Percentiles rank a stretch among this genome's conserved stretches.
phyloP scores from a whole-genome alignment of 75 land plant species.

The Chamaecyparis obtusa region DNA sequence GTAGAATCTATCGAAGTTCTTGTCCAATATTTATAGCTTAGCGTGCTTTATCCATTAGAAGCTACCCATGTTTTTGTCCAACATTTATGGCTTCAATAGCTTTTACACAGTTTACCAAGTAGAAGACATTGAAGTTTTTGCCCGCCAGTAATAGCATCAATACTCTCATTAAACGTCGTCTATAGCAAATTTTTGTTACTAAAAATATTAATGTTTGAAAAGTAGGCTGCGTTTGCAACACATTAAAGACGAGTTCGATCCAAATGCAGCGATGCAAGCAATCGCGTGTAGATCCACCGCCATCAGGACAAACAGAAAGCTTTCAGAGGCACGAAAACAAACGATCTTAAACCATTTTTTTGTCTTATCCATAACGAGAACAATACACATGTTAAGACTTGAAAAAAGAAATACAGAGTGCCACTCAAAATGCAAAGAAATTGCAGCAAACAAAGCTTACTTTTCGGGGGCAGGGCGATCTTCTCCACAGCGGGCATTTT shows the following conservation, averaged over 20 bases:
- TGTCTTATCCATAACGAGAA: background rate
- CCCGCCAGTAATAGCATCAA: background rate
- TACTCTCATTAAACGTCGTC: background rate
- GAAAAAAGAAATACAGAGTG: background rate
- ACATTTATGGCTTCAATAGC: background rate
- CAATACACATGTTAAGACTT: background rate
- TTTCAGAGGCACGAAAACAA: background rate
- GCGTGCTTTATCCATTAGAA: background rate
- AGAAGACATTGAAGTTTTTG: background rate
- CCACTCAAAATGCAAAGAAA: background rate
- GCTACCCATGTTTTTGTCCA: background rate
- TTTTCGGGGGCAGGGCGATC: constrained; percentile 41
- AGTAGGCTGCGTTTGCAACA: background rate
- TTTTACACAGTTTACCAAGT: background rate
- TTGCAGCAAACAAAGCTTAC: constrained; percentile 16
- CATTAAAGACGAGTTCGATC: background rate
- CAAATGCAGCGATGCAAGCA: background rate
- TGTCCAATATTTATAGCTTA: background rate
- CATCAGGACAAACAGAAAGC: background rate
- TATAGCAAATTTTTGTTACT: background rate
- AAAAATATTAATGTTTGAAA: background rate
- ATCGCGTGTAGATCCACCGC: background rate
- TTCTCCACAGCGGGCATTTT: background rate
- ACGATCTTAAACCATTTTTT: background rate
- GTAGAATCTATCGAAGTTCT: background rate